phyloP scores from a whole-genome alignment of 495 filamentous ascomycete species.

The Talaromyces ruber region DNA sequence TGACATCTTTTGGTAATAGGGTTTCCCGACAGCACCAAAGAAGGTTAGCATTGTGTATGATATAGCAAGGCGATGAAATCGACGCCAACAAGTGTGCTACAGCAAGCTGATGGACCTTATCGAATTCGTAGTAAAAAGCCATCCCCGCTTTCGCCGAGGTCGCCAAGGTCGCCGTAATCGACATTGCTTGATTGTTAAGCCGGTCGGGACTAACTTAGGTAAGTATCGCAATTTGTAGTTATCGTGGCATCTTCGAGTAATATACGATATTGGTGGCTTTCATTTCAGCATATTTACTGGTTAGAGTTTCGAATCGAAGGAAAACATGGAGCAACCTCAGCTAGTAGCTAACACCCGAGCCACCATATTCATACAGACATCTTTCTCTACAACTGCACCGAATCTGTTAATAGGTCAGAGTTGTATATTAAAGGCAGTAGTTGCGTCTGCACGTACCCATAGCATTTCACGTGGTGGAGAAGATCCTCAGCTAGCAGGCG shows the following conservation, averaged over 20 bases:
- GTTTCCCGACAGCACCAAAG: not conserved
- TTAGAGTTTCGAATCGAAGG: not conserved
- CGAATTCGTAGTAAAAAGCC: not conserved
- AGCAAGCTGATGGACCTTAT: not conserved
- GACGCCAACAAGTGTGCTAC: not conserved
- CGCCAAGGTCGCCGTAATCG: not conserved
- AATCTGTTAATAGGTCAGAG: constrained; percentile 2
- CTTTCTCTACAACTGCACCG: not conserved
- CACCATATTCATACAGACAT: not conserved
- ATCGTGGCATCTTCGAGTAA: no score
- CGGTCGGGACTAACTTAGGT: no score
- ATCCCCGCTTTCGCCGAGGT: not conserved
- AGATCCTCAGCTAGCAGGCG: not conserved
- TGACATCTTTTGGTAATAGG: not conserved
- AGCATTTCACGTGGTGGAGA: not conserved
- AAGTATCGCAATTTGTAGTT: no score
- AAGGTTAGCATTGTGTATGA: not conserved
- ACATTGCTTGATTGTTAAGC: not conserved
- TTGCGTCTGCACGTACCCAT: not conserved
- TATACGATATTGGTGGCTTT: not conserved
- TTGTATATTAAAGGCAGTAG: not conserved
- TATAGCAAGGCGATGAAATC: not conserved
- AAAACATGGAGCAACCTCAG: not conserved
- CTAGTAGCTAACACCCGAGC: not conserved
- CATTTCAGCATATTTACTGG: not conserved